Conservation (phyloP, 306 rosid genomes). For the Sesbania bispinosa region DNA sequence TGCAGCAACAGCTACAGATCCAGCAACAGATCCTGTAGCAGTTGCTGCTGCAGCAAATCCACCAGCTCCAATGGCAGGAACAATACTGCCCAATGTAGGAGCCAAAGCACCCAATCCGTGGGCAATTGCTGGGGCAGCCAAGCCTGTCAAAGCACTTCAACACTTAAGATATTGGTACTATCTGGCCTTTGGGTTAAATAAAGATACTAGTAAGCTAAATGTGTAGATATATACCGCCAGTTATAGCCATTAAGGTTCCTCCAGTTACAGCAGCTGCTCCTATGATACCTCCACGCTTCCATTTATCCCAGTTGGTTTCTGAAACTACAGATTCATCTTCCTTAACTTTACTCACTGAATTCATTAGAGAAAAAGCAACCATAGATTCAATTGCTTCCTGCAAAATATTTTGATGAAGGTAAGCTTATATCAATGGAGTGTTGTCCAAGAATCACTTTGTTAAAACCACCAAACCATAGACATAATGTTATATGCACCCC, state of each 20-base stretch:
- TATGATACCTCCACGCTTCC: constrained; percentile 89
- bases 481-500: constrained; percentile 9
- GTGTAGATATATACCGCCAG: constrained; percentile 65
- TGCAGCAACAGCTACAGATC: constrained; percentile 94
- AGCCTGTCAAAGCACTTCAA: constrained; percentile 50
- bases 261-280: constrained; percentile 98
- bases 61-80: constrained; percentile 76
- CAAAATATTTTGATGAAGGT: constrained; percentile 14
- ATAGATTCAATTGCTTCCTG: constrained; percentile 92
- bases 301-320: constrained; percentile 60
- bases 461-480: constrained; percentile 1
- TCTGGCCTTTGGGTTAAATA: constrained; percentile 11
- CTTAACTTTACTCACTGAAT: constrained; percentile 40
- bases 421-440: neutral
- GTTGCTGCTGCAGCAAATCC: constrained; percentile 95
- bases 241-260: constrained; percentile 85
- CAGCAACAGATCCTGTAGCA: constrained; percentile 88
- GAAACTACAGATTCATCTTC: constrained; percentile 41
- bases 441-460: neutral
- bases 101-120: constrained; percentile 92
- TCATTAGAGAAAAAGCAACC: constrained; percentile 80
- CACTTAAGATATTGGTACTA: constrained; percentile 4
- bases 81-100: constrained; percentile 75
- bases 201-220: neutral
- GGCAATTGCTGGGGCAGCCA: constrained; percentile 98